These are phyloP conservation scores for Fulvia fulva DNA, from an alignment of 2,329 filamentous ascomycete genomes.

Conservation along the genomic window DNA sequence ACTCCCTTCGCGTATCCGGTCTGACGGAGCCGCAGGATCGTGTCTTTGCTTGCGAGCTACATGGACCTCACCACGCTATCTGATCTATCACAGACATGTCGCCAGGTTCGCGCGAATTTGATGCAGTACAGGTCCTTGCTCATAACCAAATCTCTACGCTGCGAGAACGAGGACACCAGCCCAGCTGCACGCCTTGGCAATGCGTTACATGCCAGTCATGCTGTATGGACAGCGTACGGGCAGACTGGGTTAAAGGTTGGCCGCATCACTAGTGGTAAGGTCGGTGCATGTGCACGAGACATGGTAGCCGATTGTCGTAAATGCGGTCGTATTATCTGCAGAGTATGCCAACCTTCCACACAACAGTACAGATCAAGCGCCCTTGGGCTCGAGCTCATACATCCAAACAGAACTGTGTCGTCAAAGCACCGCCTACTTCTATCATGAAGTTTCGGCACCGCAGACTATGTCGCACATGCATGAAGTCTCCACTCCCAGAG, in stretches of 20 bases:
- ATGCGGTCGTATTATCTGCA: constrained; percentile 73
- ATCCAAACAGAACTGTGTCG: constrained; percentile 71
- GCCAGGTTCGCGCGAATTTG: constrained; percentile 71
- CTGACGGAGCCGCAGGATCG: constrained; percentile 56
- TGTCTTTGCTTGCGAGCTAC: constrained; percentile 67
- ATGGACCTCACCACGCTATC: constrained; percentile 87
- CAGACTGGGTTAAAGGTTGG: constrained; percentile 30
- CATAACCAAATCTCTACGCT: constrained; percentile 71
- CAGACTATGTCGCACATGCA: constrained; percentile 72
- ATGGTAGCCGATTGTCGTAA: constrained; percentile 79
- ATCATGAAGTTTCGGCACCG: constrained; percentile 72
- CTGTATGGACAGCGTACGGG: constrained; percentile 26
- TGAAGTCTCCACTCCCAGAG: constrained; percentile 62
- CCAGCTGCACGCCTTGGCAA: constrained; percentile 51
- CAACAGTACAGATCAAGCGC: background rate
- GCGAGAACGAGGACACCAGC: constrained; percentile 63
- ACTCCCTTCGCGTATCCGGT: background rate
- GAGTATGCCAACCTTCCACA: constrained; percentile 51
- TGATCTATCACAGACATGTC: constrained; percentile 76
- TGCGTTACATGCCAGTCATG: constrained; percentile 30
- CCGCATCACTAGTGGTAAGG: constrained; percentile 59
- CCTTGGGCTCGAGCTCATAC: constrained; percentile 7
- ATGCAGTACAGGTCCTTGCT: constrained; percentile 74
- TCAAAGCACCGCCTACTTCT: constrained; percentile 69
- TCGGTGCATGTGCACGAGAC: constrained; percentile 77